These are phyloP conservation scores for Arthrinium puccinioides DNA, from an alignment of 2,329 filamentous ascomycete genomes.

Conservation along the genomic window DNA sequence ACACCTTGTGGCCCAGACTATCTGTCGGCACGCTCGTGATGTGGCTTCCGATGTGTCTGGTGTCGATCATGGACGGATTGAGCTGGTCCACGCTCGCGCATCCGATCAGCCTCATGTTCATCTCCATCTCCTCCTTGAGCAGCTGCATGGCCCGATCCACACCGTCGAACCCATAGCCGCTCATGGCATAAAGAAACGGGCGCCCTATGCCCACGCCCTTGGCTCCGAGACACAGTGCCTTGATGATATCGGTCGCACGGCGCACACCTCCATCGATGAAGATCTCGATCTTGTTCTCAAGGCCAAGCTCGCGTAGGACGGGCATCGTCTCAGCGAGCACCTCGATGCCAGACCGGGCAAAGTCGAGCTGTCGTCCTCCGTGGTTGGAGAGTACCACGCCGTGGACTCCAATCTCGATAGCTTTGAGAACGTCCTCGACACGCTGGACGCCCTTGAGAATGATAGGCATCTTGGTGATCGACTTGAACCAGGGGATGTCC, in stretches of 20 bases:
- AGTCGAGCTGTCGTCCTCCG: conserved; percentile 89
- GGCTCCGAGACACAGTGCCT: conserved; percentile 87
- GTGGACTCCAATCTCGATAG: conserved; percentile 74
- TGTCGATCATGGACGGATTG: conserved; percentile 74
- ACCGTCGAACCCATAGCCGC: conserved; percentile 76
- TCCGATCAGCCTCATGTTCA: conserved; percentile 96
- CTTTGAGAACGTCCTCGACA: conserved; percentile 86
- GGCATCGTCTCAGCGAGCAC: conserved; percentile 92
- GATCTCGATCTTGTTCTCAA: conserved; percentile 74
- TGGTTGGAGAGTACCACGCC: conserved; percentile 95
- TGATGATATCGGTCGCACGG: conserved; percentile 88
- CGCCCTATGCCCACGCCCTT: conserved; percentile 89
- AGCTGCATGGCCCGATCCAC: conserved; percentile 90
- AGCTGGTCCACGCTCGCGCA: conserved; percentile 68
- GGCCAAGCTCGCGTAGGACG: conserved; percentile 64
- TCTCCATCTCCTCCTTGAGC: conserved; percentile 94
- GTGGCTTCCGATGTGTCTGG: conserved; percentile 56
- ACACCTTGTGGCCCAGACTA: conserved; percentile 38
- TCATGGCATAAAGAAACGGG: conserved; percentile 96
- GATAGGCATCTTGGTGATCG: conserved; percentile 90
- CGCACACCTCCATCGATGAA: conserved; percentile 88
- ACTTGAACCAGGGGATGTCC: conserved; percentile 87
- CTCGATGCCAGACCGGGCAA: conserved; percentile 81
- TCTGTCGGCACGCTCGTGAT: conserved; percentile 41
- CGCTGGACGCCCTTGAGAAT: conserved; percentile 94